These are phyloP conservation scores for Coemansia pectinata DNA, from an alignment of 192 early-diverging fungal species.

Conservation along the genomic window DNA sequence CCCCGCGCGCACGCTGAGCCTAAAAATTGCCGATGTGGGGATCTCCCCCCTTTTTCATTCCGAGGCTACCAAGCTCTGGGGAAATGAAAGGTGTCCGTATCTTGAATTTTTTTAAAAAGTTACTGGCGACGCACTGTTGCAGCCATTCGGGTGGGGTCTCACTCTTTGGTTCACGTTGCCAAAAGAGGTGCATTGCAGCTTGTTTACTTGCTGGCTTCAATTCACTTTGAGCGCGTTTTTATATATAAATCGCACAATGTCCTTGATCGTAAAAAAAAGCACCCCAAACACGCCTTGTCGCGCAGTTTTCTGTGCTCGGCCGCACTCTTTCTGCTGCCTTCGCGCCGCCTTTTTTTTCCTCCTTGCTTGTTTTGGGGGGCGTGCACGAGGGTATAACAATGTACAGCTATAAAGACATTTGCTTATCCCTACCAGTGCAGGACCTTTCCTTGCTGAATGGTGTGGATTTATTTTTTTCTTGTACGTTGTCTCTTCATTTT, in stretches of 20 bases:
- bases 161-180: not conserved
- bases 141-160: not conserved
- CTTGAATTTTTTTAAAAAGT: not conserved
- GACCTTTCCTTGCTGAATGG: not conserved
- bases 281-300: not conserved
- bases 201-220: not conserved
- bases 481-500: not conserved
- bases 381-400: not conserved
- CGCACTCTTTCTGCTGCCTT: conserved; percentile 11
- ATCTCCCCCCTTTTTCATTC: not conserved
- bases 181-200: conserved; percentile 5
- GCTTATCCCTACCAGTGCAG: not conserved
- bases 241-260: not conserved
- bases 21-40: conserved; percentile 2
- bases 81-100: not conserved
- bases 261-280: not conserved
- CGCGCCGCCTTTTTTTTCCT: not conserved
- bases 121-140: conserved; percentile 8
- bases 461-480: not conserved
- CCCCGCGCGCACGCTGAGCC: not conserved
- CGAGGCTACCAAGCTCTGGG: not conserved
- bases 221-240: not conserved
- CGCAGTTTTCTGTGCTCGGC: conserved; percentile 5
- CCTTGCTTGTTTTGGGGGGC: not conserved
- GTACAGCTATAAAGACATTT: not conserved